phyloP scores from a whole-genome alignment of 228 moss, liverwort and hornwort genomes.

The Sphagnum fallax region DNA sequence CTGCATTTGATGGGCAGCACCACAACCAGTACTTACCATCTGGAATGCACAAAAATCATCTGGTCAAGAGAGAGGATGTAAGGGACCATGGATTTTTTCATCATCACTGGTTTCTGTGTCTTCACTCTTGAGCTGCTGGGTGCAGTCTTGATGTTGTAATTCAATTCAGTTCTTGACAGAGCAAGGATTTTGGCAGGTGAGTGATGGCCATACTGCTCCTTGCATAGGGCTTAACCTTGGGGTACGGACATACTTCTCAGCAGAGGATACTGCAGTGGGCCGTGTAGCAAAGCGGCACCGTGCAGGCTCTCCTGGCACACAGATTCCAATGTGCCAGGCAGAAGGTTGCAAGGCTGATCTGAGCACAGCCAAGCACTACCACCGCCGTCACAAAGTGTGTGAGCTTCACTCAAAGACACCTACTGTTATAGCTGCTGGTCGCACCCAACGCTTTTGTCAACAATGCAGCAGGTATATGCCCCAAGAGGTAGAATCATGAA shows the following conservation, averaged over 20 bases:
- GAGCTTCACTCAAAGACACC: constrained; percentile 91
- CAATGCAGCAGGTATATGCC: constrained; percentile 83
- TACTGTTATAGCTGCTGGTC: constrained; percentile 65
- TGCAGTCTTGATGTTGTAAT: neutral
- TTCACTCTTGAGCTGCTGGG: neutral
- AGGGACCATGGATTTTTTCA: neutral
- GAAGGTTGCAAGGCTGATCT: constrained; percentile 96
- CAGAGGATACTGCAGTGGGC: constrained; percentile 74
- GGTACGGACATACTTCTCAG: constrained; percentile 81
- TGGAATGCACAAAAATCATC: constrained; percentile 36
- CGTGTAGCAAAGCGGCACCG: constrained; percentile 56
- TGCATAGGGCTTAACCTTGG: constrained; percentile 85
- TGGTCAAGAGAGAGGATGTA: constrained; percentile 63
- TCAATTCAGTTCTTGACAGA: neutral
- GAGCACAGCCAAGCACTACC: constrained; percentile 86
- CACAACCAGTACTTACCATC: constrained; percentile 58
- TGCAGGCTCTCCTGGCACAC: constrained; percentile 69
- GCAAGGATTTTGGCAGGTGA: constrained; percentile 22
- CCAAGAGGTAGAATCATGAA: neutral
- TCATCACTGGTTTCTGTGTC: neutral
- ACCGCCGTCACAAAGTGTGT: constrained; percentile 94
- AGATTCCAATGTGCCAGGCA: constrained; percentile 88
- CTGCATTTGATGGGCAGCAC: constrained; percentile 44
- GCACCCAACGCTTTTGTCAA: constrained; percentile 92
- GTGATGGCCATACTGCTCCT: constrained; percentile 58